phyloP scores from a whole-genome alignment of 116 monocot species.

The Posidonia oceanica region DNA sequence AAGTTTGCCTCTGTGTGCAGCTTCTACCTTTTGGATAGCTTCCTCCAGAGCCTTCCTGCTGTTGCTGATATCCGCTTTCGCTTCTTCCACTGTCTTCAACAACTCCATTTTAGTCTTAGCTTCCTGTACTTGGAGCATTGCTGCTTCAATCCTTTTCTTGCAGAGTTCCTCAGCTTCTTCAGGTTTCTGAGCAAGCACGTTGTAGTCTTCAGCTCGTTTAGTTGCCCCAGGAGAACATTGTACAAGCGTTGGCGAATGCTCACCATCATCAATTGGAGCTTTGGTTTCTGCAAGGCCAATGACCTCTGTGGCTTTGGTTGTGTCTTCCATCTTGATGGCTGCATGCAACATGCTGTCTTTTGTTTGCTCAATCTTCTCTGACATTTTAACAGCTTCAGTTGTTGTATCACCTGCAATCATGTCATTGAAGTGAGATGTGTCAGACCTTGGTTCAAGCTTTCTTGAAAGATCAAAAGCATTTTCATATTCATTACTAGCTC shows the following conservation, averaged over 20 bases:
- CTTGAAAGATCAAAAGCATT: constrained; percentile 20
- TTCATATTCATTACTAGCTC: constrained; percentile 7
- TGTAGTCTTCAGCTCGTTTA: constrained; percentile 4
- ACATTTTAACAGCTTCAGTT: constrained; percentile 38
- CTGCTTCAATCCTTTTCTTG: constrained; percentile 42
- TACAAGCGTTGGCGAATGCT: too few species aligned
- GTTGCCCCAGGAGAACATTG: too few species aligned
- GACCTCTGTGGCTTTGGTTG: constrained; percentile 49
- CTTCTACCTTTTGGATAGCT: constrained; percentile 45
- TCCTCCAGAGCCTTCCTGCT: constrained; percentile 44
- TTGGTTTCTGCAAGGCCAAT: not conserved
- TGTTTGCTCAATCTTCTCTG: constrained; percentile 45
- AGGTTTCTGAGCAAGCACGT: constrained; percentile 30
- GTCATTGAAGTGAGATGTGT: not conserved
- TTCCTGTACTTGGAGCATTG: constrained; percentile 42
- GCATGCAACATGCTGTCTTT: constrained; percentile 13
- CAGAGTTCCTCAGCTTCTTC: constrained; percentile 45
- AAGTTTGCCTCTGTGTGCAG: constrained; percentile 40
- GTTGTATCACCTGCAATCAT: constrained; percentile 30
- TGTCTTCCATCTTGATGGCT: constrained; percentile 52
- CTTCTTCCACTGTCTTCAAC: constrained; percentile 45
- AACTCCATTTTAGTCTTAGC: constrained; percentile 43
- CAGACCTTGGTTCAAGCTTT: constrained; percentile 29
- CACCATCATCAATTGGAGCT: not conserved
- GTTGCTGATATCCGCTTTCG: constrained; percentile 33